Conservation (phyloP, 371 early-diverging fungal genomes). For the Funneliformis caledonium region DNA sequence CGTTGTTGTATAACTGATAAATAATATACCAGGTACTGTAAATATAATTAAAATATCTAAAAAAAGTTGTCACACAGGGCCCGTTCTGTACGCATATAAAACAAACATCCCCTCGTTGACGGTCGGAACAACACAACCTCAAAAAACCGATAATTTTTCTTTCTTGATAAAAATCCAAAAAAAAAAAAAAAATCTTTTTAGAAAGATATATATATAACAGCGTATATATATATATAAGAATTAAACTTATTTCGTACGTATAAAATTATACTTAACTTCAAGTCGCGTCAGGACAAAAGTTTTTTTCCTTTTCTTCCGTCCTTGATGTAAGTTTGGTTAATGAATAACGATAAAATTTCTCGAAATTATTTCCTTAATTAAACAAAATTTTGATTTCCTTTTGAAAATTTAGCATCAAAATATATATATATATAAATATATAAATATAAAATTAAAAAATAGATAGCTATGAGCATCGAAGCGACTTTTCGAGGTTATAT, state of each 20-base stretch:
- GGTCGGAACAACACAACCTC: conserved; percentile 1
- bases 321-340: not conserved
- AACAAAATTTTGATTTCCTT: not conserved
- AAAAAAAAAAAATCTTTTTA: not conserved
- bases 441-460: not conserved
- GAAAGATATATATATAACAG: not conserved
- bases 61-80: conserved; percentile 26
- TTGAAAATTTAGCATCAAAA: not conserved
- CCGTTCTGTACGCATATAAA: conserved; percentile 35
- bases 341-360: not conserved
- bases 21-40: conserved; percentile 9
- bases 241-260: not conserved
- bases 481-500: conserved; percentile 71
- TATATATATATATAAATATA: not conserved
- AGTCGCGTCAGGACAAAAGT: conserved; percentile 21
- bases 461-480: conserved; percentile 36
- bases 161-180: conserved; percentile 8
- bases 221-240: too few species aligned
- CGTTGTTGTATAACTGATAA: not conserved
- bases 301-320: not conserved
- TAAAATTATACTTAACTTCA: conserved; percentile 13
- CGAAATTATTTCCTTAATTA: not conserved
- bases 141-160: not conserved
- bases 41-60: conserved; percentile 26
- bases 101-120: conserved; percentile 19